These are phyloP conservation scores for Neurospora discreta DNA, from an alignment of 495 filamentous ascomycete species.

Conservation along the genomic window DNA sequence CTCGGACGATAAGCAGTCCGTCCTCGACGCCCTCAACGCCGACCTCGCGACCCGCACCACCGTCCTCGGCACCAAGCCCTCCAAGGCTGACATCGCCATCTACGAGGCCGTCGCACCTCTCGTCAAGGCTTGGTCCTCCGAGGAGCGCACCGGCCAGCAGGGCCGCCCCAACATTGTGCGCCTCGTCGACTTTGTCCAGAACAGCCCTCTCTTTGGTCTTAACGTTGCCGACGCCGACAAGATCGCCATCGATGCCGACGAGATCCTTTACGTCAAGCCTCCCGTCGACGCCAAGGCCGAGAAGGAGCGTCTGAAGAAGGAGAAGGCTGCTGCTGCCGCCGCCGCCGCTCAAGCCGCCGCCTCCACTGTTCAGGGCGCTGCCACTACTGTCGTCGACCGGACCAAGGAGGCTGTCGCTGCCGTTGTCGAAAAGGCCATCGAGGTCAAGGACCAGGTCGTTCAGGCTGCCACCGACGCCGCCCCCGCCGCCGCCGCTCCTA, in stretches of 20 bases:
- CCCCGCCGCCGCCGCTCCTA: slow-evolving; percentile 28
- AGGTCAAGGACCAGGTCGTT: slow-evolving; percentile 23
- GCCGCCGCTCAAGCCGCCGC: slow-evolving; percentile 16
- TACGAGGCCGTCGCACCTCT: slow-evolving; percentile 71
- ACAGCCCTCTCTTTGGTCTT: slow-evolving; percentile 65
- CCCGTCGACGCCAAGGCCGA: slow-evolving; percentile 75
- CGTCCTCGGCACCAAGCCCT: slow-evolving; percentile 80
- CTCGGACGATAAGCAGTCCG: slow-evolving; percentile 44
- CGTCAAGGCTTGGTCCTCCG: slow-evolving; percentile 69
- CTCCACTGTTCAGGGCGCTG: slow-evolving; percentile 27
- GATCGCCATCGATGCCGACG: slow-evolving; percentile 63
- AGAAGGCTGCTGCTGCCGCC: slow-evolving; percentile 57
- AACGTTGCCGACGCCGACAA: slow-evolving; percentile 64
- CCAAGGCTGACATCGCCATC: slow-evolving; percentile 76
- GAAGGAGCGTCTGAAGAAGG: slow-evolving; percentile 81
- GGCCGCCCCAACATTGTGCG: slow-evolving; percentile 89
- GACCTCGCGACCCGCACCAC: slow-evolving; percentile 85
- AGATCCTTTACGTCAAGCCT: slow-evolving; percentile 73
- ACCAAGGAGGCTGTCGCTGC: slow-evolving; percentile 37
- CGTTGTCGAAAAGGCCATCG: slow-evolving; percentile 39
- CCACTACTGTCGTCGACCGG: slow-evolving; percentile 36
- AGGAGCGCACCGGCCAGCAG: slow-evolving; percentile 83
- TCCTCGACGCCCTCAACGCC: slow-evolving; percentile 66
- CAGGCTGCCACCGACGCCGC: slow-evolving; percentile 8
- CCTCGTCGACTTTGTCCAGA: slow-evolving; percentile 89